A percentile compares a stretch with the other conserved stretches of the same genome.
Evolutionary conservation across 805 yeast genomes (phyloP).

Genomic region (Yarrowia sp.): DNA sequence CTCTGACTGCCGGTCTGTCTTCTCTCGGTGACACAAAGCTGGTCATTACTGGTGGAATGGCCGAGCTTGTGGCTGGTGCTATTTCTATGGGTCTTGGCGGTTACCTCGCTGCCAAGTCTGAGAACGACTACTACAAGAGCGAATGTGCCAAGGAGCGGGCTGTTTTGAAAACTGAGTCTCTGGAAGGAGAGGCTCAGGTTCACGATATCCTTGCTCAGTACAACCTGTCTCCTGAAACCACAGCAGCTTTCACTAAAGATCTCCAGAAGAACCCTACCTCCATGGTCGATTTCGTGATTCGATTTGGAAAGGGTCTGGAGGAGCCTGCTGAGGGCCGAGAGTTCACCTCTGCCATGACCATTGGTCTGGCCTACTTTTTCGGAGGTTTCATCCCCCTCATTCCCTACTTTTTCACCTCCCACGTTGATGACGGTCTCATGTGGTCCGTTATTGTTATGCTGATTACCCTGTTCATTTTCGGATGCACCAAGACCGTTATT

Average conservation of each 20-base stretch:
- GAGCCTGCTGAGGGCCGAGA: conserved; percentile 94
- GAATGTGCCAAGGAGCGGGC: conserved; percentile 37
- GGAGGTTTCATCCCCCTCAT: conserved; percentile 91
- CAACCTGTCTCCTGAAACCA: conserved; percentile 65
- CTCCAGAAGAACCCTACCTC: conserved; percentile 72
- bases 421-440: conserved; percentile 75
- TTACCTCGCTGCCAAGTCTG: conserved; percentile 89
- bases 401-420: conserved; percentile 80
- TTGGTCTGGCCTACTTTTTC: conserved; percentile 81
- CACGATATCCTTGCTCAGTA: conserved; percentile 77
- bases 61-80: conserved; percentile 95
- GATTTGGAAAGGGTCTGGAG: conserved; percentile 88
- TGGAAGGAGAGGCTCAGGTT: conserved; percentile 65
- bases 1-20: conserved; percentile 92
- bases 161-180: conserved; percentile 32
- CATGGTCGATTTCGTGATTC: conserved; percentile 81
- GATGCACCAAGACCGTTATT: conserved; percentile 77
- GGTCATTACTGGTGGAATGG: conserved; percentile 97
- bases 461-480: conserved; percentile 81
- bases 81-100: conserved; percentile 99
- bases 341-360: conserved; percentile 80
- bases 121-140: conserved; percentile 43
- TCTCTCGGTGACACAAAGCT: conserved; percentile 84
- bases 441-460: conserved; percentile 78
- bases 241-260: conserved; percentile 70